Base-by-base conservation (phyloP, 768 basidiomycete species). In the Leucosporidium creatinivorum region DNA sequence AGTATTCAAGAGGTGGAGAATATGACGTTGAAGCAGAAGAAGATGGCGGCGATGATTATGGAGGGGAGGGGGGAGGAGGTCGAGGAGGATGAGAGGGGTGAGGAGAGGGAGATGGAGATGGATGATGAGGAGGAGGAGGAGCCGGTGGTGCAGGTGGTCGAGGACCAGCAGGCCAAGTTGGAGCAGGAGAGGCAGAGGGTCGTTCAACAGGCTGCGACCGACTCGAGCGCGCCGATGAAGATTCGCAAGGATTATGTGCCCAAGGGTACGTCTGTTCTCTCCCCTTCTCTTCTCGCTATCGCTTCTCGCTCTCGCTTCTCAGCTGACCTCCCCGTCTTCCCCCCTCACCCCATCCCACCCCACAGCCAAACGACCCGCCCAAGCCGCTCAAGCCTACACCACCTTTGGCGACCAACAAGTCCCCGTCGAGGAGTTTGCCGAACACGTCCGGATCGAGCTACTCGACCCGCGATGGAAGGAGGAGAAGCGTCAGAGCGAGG, bases 401-500 rank as follows among this genome's bases (percentile, higher is more conserved):
- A 87, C 23, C 88, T 97, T 74, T 96, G 93, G 65, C 80, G 88
- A 89, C n/a, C 93, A 98, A 78, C 88, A 92, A 78, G 89, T 99
- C 48, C 88, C 96, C 31, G 88, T 93, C 74, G 89, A 96, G 79
- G 94, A 98, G 77, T 81, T 98, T 55, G 86, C 94, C 73, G 93
- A 98, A 77, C 96, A 98, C 78, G 93, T 97, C 86, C 90, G 96
- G 74, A 98, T 98, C 76, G 96, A 99, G 77, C 79, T 97, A 69
- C 84, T 99, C 73, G 96, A 99, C 79, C 96, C 96, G 51, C 86
- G 88, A 77, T 99, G 94, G 93, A 97, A 97, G 78, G 91, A 93
- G 70, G 91, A 94, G 77, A 89, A 94, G 71, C 88, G 92, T 75
- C 84, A 80, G 17, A 80, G 93, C 74, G 96, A 99, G 77, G 84